Evolutionary conservation across 768 basidiomycete species (phyloP).

Genomic region (Lentinula sp.): DNA sequence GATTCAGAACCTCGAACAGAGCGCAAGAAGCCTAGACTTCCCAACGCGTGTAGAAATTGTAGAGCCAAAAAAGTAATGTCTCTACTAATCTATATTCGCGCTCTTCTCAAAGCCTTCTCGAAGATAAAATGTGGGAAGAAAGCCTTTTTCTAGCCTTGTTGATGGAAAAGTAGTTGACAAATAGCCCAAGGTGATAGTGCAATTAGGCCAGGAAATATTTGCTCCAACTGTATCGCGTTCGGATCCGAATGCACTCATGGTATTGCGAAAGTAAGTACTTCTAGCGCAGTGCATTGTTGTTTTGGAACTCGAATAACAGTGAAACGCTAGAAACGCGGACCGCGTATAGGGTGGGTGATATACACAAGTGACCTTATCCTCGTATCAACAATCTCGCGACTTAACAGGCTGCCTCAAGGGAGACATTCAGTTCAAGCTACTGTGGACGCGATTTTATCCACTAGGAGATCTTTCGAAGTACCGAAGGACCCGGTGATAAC

Average conservation of each 20-base stretch:
- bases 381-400: slow-evolving; percentile 15
- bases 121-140: no score
- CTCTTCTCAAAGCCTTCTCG: no score
- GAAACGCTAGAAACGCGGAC: slow-evolving; percentile 24
- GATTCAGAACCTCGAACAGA: neutral
- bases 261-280: slow-evolving; percentile 23
- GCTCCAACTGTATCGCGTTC: slow-evolving; percentile 37
- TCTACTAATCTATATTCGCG: neutral
- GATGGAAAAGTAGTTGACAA: neutral
- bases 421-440: neutral
- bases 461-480: neutral
- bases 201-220: slow-evolving; percentile 33
- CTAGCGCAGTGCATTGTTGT: no score
- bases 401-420: neutral
- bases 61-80: neutral
- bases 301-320: no score
- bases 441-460: neutral
- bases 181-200: slow-evolving; percentile 33
- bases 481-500: neutral
- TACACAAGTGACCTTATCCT: neutral
- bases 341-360: slow-evolving; percentile 26
- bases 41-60: neutral
- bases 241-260: slow-evolving; percentile 37
- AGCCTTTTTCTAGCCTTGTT: no score
- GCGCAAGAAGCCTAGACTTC: neutral